Conservation (phyloP, 371 early-diverging fungal species). For the Batrachochytrium dendrobatidis region DNA sequence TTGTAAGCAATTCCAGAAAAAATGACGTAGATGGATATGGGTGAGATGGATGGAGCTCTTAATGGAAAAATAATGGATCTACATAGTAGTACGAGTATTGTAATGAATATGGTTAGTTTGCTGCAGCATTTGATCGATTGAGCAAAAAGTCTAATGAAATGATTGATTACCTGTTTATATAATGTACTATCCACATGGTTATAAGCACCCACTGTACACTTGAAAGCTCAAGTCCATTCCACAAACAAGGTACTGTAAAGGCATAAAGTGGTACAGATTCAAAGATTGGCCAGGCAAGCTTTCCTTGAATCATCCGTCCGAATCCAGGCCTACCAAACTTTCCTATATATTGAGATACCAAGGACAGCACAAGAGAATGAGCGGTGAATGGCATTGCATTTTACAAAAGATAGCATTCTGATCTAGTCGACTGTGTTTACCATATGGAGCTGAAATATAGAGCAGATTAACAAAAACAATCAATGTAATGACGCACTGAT, state of each 20-base stretch:
- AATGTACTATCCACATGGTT: conserved; percentile 13
- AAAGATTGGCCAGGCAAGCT: conserved; percentile 19
- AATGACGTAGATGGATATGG: conserved; percentile 4
- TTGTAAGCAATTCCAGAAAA: conserved; percentile 15
- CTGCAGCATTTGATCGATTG: too few species aligned
- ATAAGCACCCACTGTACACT: neutral
- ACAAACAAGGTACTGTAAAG: too few species aligned
- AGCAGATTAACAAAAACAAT: neutral
- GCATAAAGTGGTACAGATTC: conserved; percentile 13
- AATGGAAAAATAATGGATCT: conserved; percentile 12
- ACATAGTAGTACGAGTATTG: too few species aligned
- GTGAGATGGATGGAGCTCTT: conserved; percentile 15
- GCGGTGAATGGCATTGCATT: too few species aligned
- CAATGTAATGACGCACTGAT: too few species aligned
- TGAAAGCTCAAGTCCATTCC: neutral
- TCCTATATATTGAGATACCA: too few species aligned
- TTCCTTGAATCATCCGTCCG: conserved; percentile 9
- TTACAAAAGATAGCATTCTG: too few species aligned
- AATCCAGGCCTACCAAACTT: conserved; percentile 5
- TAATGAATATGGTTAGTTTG: too few species aligned
- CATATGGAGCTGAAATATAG: conserved; percentile 13
- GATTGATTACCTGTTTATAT: too few species aligned
- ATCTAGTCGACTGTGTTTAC: too few species aligned
- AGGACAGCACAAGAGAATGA: too few species aligned
- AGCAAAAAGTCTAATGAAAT: too few species aligned